Evolutionary conservation across 495 filamentous ascomycete genomes (phyloP), one percentile per base, ranked within the genome.

Genomic region (Paragyromitra xinjiangensis): DNA sequence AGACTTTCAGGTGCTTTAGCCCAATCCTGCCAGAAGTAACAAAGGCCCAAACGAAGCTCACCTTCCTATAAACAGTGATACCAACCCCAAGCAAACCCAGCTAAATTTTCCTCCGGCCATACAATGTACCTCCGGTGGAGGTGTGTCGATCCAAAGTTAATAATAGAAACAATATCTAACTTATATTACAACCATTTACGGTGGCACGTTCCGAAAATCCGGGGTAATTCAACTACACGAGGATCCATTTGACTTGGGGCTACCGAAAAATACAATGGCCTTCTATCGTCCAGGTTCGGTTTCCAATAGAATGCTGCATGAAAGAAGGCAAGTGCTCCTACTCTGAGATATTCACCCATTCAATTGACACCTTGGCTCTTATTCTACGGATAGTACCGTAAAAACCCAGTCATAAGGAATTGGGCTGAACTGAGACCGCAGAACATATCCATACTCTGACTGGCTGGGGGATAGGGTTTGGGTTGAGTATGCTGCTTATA

Each of bases 121-220:
- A 50, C 37, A 5, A 8, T 24, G 29, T 19, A 62, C n/a, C 9
- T 50, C 63, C 16, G 26, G 6, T 12, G 3, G n/a, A 16, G 14
- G 11, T 56, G 16, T 45, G 9, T 16, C 24, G 22, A 22, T 16
- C 39, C 12, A 22, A 5, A 34, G 14, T 22, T 56, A 65, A 65
- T 39, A 14, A 45, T 67, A 53, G 64, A n/a, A n/a, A 45, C 0
- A 39, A 67, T 67, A 67, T 39, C 29, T 34, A 34, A 34, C 29
- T 34, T 55, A 44, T 26, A 24, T 24, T 51, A 39, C 22, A 19
- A 14, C 12, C 2, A 34, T 45, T 12, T 34, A 50, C 16, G 26
- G 55, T 63, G 29, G 39, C 12, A n/a, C 14, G 29, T n/a, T 34
- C 9, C 37, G 16, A 42, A 55, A 34, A 37, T 56, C 59, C 6